These are phyloP conservation scores for Ailanthus altissimus DNA, from an alignment of 345 rosid species.

Conservation along the genomic window DNA sequence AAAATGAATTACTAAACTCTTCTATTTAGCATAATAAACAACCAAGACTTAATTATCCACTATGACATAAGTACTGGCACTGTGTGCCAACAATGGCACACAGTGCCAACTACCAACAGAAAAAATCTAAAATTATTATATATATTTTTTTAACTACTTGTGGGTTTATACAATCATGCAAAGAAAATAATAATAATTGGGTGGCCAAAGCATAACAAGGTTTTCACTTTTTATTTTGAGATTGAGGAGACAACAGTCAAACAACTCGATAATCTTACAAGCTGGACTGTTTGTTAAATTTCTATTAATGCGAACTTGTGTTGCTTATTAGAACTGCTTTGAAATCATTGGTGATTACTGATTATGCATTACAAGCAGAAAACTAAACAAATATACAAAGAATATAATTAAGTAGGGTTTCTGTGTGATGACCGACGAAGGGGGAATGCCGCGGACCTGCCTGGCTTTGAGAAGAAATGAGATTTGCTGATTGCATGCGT, in stretches of 20 bases:
- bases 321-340: background rate
- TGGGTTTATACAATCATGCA: background rate
- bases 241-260: slow-evolving; percentile 29
- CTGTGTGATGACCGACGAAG: no score
- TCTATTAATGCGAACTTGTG: background rate
- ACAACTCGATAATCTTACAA: slow-evolving; percentile 23
- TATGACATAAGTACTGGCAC: no score
- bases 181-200: slow-evolving; percentile 16
- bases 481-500: background rate
- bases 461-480: background rate
- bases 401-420: background rate
- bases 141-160: background rate
- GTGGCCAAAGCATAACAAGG: slow-evolving; percentile 21
- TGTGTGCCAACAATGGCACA: no score
- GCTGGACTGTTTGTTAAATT: slow-evolving; percentile 21
- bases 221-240: slow-evolving; percentile 24
- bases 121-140: background rate
- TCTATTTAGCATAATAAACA: no score
- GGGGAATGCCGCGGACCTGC: background rate
- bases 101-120: no score
- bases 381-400: no score
- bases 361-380: no score
- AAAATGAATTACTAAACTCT: no score
- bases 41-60: no score
- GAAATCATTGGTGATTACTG: background rate